Conservation (phyloP, 148 eudicot species). For the Cornus kousa region DNA sequence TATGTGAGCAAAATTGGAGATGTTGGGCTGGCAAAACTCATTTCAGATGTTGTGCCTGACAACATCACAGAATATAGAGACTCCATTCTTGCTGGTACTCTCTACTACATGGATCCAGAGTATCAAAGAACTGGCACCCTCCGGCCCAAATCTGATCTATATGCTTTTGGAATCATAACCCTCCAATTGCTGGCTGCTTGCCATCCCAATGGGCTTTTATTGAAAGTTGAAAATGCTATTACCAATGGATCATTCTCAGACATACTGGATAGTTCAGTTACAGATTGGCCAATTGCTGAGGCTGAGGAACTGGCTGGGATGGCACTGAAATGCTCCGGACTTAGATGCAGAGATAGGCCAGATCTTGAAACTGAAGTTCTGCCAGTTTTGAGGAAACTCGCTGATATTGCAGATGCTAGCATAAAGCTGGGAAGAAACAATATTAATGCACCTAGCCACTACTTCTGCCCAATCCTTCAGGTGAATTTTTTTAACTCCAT, state of each 20-base stretch:
- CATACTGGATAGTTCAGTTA: slow-evolving; percentile 53
- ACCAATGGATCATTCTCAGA: slow-evolving; percentile 42
- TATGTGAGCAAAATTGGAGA: slow-evolving; percentile 70
- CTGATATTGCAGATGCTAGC: slow-evolving; percentile 61
- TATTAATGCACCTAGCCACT: slow-evolving; percentile 56
- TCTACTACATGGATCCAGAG: slow-evolving; percentile 74
- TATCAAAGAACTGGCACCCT: slow-evolving; percentile 83
- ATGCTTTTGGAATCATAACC: slow-evolving; percentile 69
- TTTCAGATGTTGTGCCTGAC: slow-evolving; percentile 55
- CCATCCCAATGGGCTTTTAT: slow-evolving; percentile 59
- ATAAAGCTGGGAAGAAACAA: slow-evolving; percentile 30
- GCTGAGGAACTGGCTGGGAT: slow-evolving; percentile 55
- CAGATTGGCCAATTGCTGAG: slow-evolving; percentile 68
- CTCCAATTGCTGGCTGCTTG: slow-evolving; percentile 64
- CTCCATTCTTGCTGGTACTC: slow-evolving; percentile 60
- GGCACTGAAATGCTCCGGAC: slow-evolving; percentile 60
- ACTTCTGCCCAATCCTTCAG: slow-evolving; percentile 79
- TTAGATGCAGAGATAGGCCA: slow-evolving; percentile 84
- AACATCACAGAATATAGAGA: slow-evolving; percentile 53
- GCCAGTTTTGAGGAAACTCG: slow-evolving; percentile 64
- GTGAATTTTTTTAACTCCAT: slow-evolving; percentile 18
- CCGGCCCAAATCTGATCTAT: slow-evolving; percentile 74
- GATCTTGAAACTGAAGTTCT: slow-evolving; percentile 75
- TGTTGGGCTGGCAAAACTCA: slow-evolving; percentile 67
- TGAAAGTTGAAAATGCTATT: slow-evolving; percentile 57